Base-by-base conservation (phyloP, 208 protist genomes). In the Porcisia hertigi region DNA sequence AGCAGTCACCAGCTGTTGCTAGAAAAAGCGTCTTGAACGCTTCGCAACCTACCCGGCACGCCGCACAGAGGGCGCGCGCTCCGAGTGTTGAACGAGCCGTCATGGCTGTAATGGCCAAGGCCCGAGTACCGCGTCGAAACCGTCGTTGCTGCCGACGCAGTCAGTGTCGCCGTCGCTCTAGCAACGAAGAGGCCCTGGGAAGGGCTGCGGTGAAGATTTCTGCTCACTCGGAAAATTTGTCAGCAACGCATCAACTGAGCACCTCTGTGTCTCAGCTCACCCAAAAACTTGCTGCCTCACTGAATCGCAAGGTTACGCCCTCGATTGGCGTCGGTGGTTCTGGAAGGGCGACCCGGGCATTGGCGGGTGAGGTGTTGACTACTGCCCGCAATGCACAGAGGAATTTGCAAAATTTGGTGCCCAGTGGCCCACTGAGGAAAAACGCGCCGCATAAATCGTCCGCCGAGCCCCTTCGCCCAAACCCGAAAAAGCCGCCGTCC, bases 401-500 rank as follows among this genome's bases (percentile, higher is more conserved):
- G 45, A 76, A 34, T 45, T 60, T 83, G 34, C 74, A 73, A 41
- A 20, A 62, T 0, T 20, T 83, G 52, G 79, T 79, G 53, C 73
- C 73, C 1, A 73, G 30, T 3, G 74, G 73, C 3, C 79, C 79
- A 3, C 75, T 80, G 54, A 73, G 65, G 49, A 79, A 76, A 57
- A 47, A 4, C 9, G 30, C 47, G 5, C 47, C 5, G 52, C 67
- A 30, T 1, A 18, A 0, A 8, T 57, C 34, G 11, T 49, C 7
- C 23, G 39, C 7, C 5, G 30, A 9, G 14, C 18, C 34, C 8
- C 52, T 34, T 53, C 67, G 6, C 23, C 52, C 9, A 0, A 55
- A 11, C 12, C 16, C 45, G 53, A 11, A 7, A 34, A 18, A 30
- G 12, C 16, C 14, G 14, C 14, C 45, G 47, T 18, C 25, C 1